Evolutionary conservation across 2,329 filamentous ascomycete genomes (phyloP).

Genomic region (Shiraia sp.): DNA sequence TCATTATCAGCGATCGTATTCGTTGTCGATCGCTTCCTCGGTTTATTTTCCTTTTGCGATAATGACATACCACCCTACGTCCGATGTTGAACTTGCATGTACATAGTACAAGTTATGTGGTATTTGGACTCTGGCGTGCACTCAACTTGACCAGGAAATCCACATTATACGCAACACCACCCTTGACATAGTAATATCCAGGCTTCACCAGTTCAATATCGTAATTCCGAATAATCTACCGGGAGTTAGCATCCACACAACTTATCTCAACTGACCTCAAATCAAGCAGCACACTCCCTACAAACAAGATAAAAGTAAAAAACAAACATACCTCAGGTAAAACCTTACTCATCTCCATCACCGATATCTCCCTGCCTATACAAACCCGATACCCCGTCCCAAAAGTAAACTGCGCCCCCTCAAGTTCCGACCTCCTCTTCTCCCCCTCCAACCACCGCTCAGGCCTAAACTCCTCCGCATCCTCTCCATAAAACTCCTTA

Average conservation of each 20-base stretch:
- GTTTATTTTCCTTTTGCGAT: too few relatives aligned
- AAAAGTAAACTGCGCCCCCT: constrained; percentile 37
- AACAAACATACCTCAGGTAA: constrained; percentile 42
- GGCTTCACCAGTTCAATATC: constrained; percentile 28
- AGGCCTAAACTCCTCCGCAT: constrained; percentile 47
- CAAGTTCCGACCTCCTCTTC: constrained; percentile 25
- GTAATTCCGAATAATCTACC: constrained; percentile 33
- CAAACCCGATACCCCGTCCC: constrained; percentile 33
- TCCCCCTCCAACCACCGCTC: constrained; percentile 47
- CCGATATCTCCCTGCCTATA: constrained; percentile 36
- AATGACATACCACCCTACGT: too few relatives aligned
- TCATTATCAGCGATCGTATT: too few relatives aligned
- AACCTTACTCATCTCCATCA: constrained; percentile 38
- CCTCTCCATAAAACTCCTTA: constrained; percentile 45
- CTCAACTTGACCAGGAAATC: constrained; percentile 21
- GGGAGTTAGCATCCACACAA: background rate
- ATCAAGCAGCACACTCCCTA: too few relatives aligned
- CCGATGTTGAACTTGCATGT: too few relatives aligned
- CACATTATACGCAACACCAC: constrained; percentile 36
- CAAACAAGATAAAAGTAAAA: background rate
- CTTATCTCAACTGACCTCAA: too few relatives aligned
- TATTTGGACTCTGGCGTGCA: constrained; percentile 8
- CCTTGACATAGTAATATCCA: constrained; percentile 32
- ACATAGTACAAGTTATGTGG: too few relatives aligned
- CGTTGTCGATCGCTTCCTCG: too few relatives aligned